phyloP scores from a whole-genome alignment of 768 basidiomycete species.

The Pleurotus tuber-regium region DNA sequence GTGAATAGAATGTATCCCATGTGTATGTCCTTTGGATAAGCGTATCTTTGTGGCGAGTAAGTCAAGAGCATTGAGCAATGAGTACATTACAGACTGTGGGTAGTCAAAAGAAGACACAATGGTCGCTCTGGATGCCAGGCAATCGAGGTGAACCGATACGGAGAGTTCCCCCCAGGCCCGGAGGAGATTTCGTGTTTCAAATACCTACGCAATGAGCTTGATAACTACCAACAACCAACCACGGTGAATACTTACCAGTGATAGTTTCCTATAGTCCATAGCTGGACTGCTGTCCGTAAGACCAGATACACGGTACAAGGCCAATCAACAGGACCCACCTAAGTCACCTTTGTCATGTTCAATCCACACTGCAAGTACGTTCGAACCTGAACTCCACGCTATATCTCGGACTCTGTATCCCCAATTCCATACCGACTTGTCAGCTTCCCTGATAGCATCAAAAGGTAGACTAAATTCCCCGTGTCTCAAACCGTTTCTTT shows the following conservation, averaged over 20 bases:
- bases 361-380: conserved; percentile 82
- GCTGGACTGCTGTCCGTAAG: conserved; percentile 59
- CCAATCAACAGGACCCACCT: conserved; percentile 44
- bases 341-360: conserved; percentile 65
- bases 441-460: conserved; percentile 27
- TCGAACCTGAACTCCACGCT: conserved; percentile 87
- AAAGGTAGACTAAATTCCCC: conserved; percentile 76
- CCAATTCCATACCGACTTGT: conserved; percentile 43
- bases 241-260: too few species aligned
- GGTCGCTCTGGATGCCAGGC: conserved; percentile 87
- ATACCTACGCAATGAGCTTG: conserved; percentile 58
- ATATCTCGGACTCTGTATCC: conserved; percentile 75
- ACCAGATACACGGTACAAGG: conserved; percentile 8
- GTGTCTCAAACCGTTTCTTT: conserved; percentile 90
- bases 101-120: conserved; percentile 62
- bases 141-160: conserved; percentile 66
- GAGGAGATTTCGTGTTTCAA: conserved; percentile 85
- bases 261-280: conserved; percentile 95
- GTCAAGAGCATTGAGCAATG: neutral
- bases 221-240: too few species aligned
- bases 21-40: conserved; percentile 61
- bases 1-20: conserved; percentile 78
- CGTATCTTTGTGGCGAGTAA: conserved; percentile 32
- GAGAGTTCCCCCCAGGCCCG: conserved; percentile 26
- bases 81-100: conserved; percentile 45